Evolutionary conservation across 2,329 filamentous ascomycete species (phyloP).

Genomic region (Venturia carpophila): DNA sequence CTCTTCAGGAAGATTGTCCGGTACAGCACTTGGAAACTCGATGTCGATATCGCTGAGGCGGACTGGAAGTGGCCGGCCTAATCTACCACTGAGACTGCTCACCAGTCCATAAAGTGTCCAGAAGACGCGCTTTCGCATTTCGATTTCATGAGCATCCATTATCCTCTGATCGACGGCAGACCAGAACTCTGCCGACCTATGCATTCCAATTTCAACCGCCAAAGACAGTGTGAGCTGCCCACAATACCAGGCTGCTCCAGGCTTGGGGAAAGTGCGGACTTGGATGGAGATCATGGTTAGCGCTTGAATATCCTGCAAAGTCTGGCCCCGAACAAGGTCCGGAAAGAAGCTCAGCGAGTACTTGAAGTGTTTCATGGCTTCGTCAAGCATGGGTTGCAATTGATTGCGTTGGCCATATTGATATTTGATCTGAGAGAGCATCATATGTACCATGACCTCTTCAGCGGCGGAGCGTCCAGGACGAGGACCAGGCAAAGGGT

Average conservation of each 20-base stretch:
- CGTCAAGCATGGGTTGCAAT: constrained; percentile 50
- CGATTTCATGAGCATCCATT: constrained; percentile 53
- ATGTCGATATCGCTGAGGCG: constrained; percentile 69
- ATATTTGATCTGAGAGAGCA: constrained; percentile 69
- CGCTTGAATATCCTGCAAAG: constrained; percentile 62
- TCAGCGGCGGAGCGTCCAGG: constrained; percentile 55
- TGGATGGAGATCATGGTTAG: constrained; percentile 64
- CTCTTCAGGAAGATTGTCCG: constrained; percentile 62
- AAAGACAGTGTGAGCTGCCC: constrained; percentile 56
- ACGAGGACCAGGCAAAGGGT: constrained; percentile 54
- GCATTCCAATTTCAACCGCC: constrained; percentile 67
- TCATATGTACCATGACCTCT: constrained; percentile 65
- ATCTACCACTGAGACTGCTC: constrained; percentile 63
- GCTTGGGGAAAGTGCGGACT: constrained; percentile 70
- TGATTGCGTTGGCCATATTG: constrained; percentile 67
- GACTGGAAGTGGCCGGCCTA: constrained; percentile 70
- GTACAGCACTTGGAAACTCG: constrained; percentile 62
- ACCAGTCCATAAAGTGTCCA: constrained; percentile 63
- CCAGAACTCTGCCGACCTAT: constrained; percentile 60
- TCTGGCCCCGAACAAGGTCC: constrained; percentile 53
- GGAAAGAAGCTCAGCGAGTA: constrained; percentile 63
- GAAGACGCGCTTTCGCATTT: constrained; percentile 71
- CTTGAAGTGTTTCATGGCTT: constrained; percentile 72
- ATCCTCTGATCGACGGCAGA: constrained; percentile 25
- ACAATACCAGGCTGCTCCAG: constrained; percentile 64